Base-by-base conservation (phyloP, 2,329 filamentous ascomycete species). In the Samsoniella hepiali region DNA sequence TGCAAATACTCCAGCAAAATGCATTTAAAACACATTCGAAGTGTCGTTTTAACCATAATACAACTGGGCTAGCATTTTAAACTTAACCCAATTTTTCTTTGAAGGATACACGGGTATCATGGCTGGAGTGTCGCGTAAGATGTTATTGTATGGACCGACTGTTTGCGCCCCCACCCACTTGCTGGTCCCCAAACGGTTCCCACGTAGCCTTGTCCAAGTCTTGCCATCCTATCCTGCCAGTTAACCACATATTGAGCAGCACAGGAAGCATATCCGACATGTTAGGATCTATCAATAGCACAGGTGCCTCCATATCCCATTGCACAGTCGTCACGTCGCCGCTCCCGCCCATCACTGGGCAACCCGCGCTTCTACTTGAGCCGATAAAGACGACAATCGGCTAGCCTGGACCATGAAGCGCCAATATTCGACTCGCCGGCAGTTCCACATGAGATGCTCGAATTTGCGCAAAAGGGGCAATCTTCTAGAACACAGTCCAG, bases 241-340 rank as follows among this genome's bases (percentile, higher is more conserved):
- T 59, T 29, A 47, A 27, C 62, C 55, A 63, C 40, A 63, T 38
- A 4, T 47, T 29, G 17, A 59, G 62, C 31, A 63, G 38, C 55
- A 63, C 31, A 9, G 55, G 62, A 31, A 63, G 38, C 36, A 53
- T 44, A 40, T 63, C 38, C 29, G 58, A 40, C 50, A 62, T 45
- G 29, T 62, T 40, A 15, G 49, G 49, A 45, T 55, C 58, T 5
- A 31, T 45, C 22, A 50, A 47, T 5, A 45, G 17, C 40, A 22
- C 36, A 15, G 31, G 5, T 11, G 22, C 29, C 10, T 62, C 40
- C 40, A 47, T 5, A 13, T 60, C 53, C 55, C 54, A 63, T 13
- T 59, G 54, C 53, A 31, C 62, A 59, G 54, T 47, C 11, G 47
- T 7, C 36, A n/a, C 29, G 1, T 50, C 50, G 40, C 58, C 50